Conservation (phyloP, 164 flowering plant species). For the Brasenia schreberi region DNA sequence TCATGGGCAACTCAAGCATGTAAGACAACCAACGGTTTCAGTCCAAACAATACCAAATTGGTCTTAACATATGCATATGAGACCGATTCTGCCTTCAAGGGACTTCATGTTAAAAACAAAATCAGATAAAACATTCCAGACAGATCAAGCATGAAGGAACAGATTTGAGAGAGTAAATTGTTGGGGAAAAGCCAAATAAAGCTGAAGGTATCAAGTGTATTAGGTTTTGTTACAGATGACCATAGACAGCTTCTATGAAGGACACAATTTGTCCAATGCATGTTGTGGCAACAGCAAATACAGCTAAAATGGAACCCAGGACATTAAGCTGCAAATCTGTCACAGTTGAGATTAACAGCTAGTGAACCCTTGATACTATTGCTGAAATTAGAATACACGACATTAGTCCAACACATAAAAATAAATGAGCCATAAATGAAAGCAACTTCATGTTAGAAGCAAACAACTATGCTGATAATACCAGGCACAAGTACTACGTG, state of each 20-base stretch:
- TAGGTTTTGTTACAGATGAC: not conserved
- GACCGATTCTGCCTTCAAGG: too few species aligned
- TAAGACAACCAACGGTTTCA: too few species aligned
- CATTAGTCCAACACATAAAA: not conserved
- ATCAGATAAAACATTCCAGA: too few species aligned
- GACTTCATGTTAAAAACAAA: too few species aligned
- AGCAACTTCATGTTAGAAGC: not conserved
- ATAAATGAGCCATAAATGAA: not conserved
- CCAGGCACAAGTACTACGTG: not conserved
- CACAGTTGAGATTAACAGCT: conserved; percentile 65
- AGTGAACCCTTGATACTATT: conserved; percentile 60
- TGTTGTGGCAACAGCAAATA: conserved; percentile 83
- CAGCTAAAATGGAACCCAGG: conserved; percentile 72
- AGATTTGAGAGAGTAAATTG: too few species aligned
- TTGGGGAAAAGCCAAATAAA: too few species aligned
- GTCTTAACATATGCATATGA: too few species aligned
- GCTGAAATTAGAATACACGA: conserved; percentile 31
- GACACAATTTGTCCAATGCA: conserved; percentile 97
- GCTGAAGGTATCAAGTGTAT: too few species aligned
- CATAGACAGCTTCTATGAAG: conserved; percentile 12
- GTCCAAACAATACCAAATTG: too few species aligned
- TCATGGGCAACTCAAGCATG: too few species aligned
- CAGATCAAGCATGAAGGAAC: too few species aligned
- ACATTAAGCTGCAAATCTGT: conserved; percentile 93
- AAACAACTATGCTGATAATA: too few species aligned